Evolutionary conservation across 345 rosid genomes (phyloP).

Genomic region (Limnanthes douglasii): DNA sequence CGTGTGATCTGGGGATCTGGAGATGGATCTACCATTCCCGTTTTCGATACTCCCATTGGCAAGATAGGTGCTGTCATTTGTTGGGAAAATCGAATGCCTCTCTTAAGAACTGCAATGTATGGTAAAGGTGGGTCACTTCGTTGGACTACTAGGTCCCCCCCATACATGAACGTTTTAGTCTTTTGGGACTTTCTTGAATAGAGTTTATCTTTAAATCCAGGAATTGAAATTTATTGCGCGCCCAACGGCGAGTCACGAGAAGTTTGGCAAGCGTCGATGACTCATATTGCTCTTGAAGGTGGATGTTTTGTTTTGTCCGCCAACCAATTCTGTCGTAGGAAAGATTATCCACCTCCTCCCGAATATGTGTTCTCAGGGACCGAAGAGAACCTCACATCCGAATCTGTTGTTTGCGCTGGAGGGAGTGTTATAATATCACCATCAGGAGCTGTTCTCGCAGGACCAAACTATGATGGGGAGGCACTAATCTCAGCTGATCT

Average conservation of each 20-base stretch:
- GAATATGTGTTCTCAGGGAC: slow-evolving; percentile 54
- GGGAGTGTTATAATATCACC: slow-evolving; percentile 92
- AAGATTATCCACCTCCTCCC: slow-evolving; percentile 87
- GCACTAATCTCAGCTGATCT: slow-evolving; percentile 79
- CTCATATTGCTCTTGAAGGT: slow-evolving; percentile 93
- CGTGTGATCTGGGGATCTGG: slow-evolving; percentile 93
- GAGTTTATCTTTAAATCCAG: no score
- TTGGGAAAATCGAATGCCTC: slow-evolving; percentile 96
- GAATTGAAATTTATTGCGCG: slow-evolving; percentile 86
- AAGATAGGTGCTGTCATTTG: slow-evolving; percentile 89
- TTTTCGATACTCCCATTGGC: slow-evolving; percentile 64
- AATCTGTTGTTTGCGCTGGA: slow-evolving; percentile 77
- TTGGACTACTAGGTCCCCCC: no score
- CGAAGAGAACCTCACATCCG: slow-evolving; percentile 53
- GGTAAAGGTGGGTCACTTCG: slow-evolving; percentile 54
- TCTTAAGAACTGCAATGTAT: slow-evolving; percentile 85
- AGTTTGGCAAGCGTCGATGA: slow-evolving; percentile 81
- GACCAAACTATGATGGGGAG: slow-evolving; percentile 87
- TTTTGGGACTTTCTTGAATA: no score
- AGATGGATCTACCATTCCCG: slow-evolving; percentile 86
- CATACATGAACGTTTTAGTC: no score
- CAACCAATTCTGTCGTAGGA: slow-evolving; percentile 77
- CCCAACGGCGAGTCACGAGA: slow-evolving; percentile 88
- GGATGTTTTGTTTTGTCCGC: slow-evolving; percentile 89
- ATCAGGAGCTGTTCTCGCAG: slow-evolving; percentile 63